phyloP scores from a whole-genome alignment of 768 basidiomycete species.

The Chiua virens region DNA sequence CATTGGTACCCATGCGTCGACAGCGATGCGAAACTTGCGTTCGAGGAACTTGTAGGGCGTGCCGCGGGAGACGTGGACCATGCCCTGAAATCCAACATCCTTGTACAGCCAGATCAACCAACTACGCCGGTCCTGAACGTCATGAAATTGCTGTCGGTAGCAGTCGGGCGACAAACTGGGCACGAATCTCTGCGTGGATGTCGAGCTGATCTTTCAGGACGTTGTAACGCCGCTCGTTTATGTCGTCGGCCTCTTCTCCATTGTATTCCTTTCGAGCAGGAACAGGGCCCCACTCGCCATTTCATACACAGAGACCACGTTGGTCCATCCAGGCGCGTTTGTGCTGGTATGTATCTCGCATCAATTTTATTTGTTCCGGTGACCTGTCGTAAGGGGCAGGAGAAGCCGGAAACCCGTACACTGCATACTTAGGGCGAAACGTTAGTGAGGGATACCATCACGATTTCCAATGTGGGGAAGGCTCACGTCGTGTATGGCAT shows the following conservation, averaged over 20 bases:
- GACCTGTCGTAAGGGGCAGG: constrained; percentile 18
- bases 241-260: constrained; percentile 56
- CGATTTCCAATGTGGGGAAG: too few species aligned
- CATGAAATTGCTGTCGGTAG: background rate
- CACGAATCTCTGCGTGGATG: constrained; percentile 61
- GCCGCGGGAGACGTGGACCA: constrained; percentile 70
- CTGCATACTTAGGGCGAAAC: constrained; percentile 21
- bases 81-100: constrained; percentile 82
- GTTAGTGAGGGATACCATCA: background rate
- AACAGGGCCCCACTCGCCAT: constrained; percentile 87
- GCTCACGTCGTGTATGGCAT: constrained; percentile 65
- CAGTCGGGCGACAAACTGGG: background rate
- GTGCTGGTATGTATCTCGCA: constrained; percentile 50
- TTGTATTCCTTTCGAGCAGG: constrained; percentile 65
- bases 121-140: constrained; percentile 55
- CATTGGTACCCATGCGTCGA: constrained; percentile 78
- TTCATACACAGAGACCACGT: constrained; percentile 66
- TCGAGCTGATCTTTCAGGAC: constrained; percentile 73
- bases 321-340: constrained; percentile 80
- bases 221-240: constrained; percentile 65
- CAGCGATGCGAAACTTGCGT: constrained; percentile 75
- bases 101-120: constrained; percentile 92
- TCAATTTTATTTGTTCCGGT: too few species aligned
- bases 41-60: constrained; percentile 74
- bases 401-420: constrained; percentile 67